A percentile compares a stretch with the other conserved stretches of the same genome.
Conservation (phyloP, 495 filamentous ascomycete genomes). For the Lentithecium fluviatile region DNA sequence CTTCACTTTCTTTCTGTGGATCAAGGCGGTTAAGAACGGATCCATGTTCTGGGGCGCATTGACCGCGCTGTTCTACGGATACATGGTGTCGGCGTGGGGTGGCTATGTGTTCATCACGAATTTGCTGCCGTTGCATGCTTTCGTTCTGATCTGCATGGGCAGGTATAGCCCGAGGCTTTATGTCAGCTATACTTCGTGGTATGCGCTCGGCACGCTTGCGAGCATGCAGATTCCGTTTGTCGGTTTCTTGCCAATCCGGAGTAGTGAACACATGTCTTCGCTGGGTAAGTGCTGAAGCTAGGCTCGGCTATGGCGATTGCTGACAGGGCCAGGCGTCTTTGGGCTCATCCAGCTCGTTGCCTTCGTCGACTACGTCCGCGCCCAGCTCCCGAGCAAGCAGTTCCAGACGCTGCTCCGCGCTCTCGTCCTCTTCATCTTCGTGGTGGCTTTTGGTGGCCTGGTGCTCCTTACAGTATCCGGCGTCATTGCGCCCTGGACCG, state of each 20-base stretch:
- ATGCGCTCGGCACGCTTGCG: constrained; percentile 89
- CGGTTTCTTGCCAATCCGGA: constrained; percentile 92
- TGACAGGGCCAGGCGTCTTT: constrained; percentile 73
- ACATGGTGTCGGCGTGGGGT: constrained; percentile 99
- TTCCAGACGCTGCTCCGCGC: constrained; percentile 83
- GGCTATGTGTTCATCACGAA: constrained; percentile 99
- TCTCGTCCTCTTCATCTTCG: constrained; percentile 74
- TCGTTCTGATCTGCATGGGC: constrained; percentile 96
- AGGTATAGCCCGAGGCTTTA: constrained; percentile 91
- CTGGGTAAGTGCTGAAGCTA: constrained; percentile 61
- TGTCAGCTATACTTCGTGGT: constrained; percentile 97
- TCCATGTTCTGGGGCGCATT: constrained; percentile 94
- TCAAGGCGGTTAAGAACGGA: constrained; percentile 94
- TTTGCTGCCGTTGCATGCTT: constrained; percentile 90
- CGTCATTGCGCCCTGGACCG: constrained; percentile 95
- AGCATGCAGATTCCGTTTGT: constrained; percentile 99
- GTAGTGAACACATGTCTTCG: constrained; percentile 98
- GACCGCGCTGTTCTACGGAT: constrained; percentile 96
- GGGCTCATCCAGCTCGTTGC: constrained; percentile 92
- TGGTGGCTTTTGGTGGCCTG: constrained; percentile 69
- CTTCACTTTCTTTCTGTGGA: constrained; percentile 99
- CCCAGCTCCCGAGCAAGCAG: constrained; percentile 83
- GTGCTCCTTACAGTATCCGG: constrained; percentile 82
- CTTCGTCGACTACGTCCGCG: constrained; percentile 87
- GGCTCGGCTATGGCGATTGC: constrained; percentile 3